Evolutionary conservation across 1,284 basidiomycete species (phyloP).

Genomic region (Schizopora paradoxa): DNA sequence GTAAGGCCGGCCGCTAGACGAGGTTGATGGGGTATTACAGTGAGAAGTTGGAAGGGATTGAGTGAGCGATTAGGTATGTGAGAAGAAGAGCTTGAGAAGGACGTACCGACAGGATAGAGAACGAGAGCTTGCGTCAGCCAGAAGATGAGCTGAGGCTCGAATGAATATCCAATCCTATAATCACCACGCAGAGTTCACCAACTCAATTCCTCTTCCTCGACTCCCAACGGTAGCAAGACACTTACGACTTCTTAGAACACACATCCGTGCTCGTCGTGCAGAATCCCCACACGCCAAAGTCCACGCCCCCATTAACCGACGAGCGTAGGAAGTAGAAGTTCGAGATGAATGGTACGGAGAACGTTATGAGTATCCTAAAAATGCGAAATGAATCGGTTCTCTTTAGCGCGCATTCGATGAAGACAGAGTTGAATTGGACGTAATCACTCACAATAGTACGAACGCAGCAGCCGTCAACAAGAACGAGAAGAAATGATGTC

Average conservation of each 20-base stretch:
- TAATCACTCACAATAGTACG: constrained; percentile 24
- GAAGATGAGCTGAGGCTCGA: constrained; percentile 22
- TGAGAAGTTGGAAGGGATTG: background rate
- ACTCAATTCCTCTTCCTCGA: background rate
- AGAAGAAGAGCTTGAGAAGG: background rate
- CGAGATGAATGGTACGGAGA: constrained; percentile 28
- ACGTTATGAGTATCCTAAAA: constrained; percentile 26
- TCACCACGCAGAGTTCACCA: background rate
- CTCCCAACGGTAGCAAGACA: background rate
- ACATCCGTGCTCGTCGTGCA: constrained; percentile 21
- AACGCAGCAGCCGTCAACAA: constrained; percentile 20
- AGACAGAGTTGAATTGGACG: background rate
- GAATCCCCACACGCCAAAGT: constrained; percentile 28
- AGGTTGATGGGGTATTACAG: background rate
- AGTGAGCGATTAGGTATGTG: background rate
- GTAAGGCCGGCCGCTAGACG: constrained; percentile 25
- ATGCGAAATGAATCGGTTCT: background rate
- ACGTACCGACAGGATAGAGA: constrained; percentile 28
- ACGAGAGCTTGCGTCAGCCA: constrained; percentile 25
- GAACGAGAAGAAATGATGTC: constrained; percentile 6
- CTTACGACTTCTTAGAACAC: constrained; percentile 24
- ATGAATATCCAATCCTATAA: constrained; percentile 26
- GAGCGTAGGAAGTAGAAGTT: constrained; percentile 28
- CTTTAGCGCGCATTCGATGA: background rate
- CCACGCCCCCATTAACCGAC: constrained; percentile 23